Evolutionary conservation across 129 eudicot genomes (phyloP).

Genomic region (Apium graveolens): DNA sequence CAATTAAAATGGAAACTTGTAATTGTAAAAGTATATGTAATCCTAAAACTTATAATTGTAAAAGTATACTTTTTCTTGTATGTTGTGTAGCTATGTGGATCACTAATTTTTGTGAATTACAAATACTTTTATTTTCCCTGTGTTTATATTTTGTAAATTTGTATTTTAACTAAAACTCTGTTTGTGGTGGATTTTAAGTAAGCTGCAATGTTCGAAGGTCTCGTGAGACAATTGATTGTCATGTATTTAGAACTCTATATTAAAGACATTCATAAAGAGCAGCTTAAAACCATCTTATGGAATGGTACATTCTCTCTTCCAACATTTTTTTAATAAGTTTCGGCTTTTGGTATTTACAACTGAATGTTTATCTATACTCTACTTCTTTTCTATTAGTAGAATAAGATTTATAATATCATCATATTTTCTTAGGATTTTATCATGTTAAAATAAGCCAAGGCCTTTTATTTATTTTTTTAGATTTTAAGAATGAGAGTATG

Average conservation of each 20-base stretch:
- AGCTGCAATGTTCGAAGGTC: constrained; percentile 82
- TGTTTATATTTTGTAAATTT: too few relatives aligned
- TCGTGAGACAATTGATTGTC: constrained; percentile 70
- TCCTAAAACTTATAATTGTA: too few relatives aligned
- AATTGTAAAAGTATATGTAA: too few relatives aligned
- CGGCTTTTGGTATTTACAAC: neutral
- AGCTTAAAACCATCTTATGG: constrained; percentile 93
- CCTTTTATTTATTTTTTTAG: neutral
- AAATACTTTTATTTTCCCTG: too few relatives aligned
- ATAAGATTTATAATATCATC: neutral
- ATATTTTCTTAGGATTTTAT: too few relatives aligned
- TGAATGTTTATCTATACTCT: neutral
- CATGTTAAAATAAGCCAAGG: neutral
- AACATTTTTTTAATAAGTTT: neutral
- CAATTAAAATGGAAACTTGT: too few relatives aligned
- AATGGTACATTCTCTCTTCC: constrained; percentile 33
- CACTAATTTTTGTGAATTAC: too few relatives aligned
- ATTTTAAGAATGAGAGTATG: neutral
- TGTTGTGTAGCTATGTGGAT: too few relatives aligned
- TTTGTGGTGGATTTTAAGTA: neutral
- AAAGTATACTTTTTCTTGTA: too few relatives aligned
- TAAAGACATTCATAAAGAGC: constrained; percentile 87
- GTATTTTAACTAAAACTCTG: neutral
- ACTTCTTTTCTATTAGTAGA: neutral
- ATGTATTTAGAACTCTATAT: constrained; percentile 92